Conservation (phyloP, 768 basidiomycete species). For the Mycena metata region DNA sequence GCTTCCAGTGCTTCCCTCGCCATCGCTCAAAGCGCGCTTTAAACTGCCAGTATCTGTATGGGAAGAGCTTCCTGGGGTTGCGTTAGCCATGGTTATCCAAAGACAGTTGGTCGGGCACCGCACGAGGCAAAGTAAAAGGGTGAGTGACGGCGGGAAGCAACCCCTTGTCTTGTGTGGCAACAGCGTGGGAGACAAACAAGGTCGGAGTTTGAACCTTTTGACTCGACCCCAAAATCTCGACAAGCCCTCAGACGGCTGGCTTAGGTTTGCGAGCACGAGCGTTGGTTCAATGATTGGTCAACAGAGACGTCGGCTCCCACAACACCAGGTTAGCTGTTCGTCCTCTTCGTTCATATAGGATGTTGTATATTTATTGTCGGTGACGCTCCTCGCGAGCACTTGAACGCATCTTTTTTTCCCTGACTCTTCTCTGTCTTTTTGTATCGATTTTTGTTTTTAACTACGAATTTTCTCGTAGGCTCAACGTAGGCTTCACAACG, state of each 20-base stretch:
- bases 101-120: slow-evolving; percentile 79
- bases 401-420: slow-evolving; percentile 66
- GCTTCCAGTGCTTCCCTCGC: slow-evolving; percentile 52
- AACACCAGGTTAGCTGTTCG: neutral
- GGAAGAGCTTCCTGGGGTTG: slow-evolving; percentile 70
- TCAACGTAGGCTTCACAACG: no score
- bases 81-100: slow-evolving; percentile 78
- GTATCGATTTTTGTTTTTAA: neutral
- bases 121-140: slow-evolving; percentile 69
- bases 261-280: no score
- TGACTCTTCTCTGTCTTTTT: slow-evolving; percentile 50
- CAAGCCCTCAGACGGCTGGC: no score
- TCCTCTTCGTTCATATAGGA: neutral
- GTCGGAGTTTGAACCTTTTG: slow-evolving; percentile 14
- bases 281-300: no score
- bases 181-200: neutral
- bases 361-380: slow-evolving; percentile 77
- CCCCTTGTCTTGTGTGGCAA: slow-evolving; percentile 22
- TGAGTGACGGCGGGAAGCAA: slow-evolving; percentile 39
- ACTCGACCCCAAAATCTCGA: no score
- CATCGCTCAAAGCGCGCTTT: slow-evolving; percentile 83
- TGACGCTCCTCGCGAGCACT: slow-evolving; percentile 55
- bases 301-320: no score
- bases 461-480: slow-evolving; percentile 11
- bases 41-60: slow-evolving; percentile 45